These are phyloP conservation scores for Ophiostoma sp. DNA, from an alignment of 2,329 filamentous ascomycete species.

Conservation along the genomic window DNA sequence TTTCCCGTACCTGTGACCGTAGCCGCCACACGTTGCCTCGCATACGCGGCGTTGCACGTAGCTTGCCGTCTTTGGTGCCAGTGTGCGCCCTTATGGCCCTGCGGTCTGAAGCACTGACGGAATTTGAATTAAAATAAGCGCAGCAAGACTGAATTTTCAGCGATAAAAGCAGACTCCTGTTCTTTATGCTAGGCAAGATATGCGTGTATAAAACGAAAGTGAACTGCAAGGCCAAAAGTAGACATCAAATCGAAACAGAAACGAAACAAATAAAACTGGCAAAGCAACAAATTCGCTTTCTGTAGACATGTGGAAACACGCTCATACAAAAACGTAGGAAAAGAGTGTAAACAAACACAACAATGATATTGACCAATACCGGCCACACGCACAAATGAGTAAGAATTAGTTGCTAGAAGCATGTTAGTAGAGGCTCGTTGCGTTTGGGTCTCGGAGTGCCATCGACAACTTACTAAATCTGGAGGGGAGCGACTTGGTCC, in stretches of 20 bases:
- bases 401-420: neutral
- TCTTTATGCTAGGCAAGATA: neutral
- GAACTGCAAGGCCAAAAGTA: neutral
- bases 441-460: neutral
- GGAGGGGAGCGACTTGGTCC: conserved; percentile 88
- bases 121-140: neutral
- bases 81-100: neutral
- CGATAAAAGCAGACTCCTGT: neutral
- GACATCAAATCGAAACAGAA: neutral
- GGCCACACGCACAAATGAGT: neutral
- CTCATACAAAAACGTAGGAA: neutral
- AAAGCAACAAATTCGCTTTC: neutral
- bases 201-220: neutral
- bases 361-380: neutral
- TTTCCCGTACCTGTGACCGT: neutral
- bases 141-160: neutral
- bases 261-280: neutral
- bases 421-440: neutral
- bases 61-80: neutral
- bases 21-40: neutral
- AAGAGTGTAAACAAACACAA: neutral
- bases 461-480: conserved; percentile 61
- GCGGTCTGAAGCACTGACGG: neutral
- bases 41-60: neutral
- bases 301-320: neutral